Percentiles rank a stretch among this genome's conserved stretches.
Evolutionary conservation across 192 early-diverging fungal species (phyloP).

Genomic region (Coemansia sp.): DNA sequence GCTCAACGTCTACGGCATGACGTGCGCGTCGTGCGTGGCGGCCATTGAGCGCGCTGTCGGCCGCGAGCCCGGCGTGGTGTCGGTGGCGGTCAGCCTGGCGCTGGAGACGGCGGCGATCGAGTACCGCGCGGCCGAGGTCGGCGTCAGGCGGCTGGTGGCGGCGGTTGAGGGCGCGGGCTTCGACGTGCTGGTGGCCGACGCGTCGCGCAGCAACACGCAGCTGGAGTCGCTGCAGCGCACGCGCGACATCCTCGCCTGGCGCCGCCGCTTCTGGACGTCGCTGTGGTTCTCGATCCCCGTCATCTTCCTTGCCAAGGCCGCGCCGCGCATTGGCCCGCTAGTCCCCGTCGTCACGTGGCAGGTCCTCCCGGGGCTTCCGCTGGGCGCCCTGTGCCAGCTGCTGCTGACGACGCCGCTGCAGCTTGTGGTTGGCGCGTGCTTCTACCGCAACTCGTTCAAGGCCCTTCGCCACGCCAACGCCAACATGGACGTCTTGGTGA

Average conservation of each 20-base stretch:
- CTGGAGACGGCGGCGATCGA: constrained; percentile 72
- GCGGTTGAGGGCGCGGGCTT: constrained; percentile 81
- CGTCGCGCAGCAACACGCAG: constrained; percentile 67
- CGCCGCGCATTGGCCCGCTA: constrained; percentile 37
- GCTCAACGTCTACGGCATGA: constrained; percentile 95
- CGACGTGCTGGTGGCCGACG: constrained; percentile 66
- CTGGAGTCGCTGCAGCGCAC: constrained; percentile 84
- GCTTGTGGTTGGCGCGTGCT: constrained; percentile 80
- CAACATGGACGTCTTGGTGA: constrained; percentile 95
- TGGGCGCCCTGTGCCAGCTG: constrained; percentile 66
- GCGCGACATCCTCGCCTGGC: constrained; percentile 83
- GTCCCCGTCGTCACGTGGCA: constrained; percentile 22
- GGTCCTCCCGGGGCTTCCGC: constrained; percentile 63
- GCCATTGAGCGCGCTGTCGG: constrained; percentile 66
- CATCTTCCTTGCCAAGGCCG: constrained; percentile 60
- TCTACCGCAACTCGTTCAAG: constrained; percentile 76
- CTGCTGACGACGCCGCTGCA: constrained; percentile 88
- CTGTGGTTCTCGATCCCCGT: constrained; percentile 80
- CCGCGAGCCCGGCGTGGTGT: constrained; percentile 52
- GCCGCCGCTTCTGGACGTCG: constrained; percentile 61
- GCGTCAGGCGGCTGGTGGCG: constrained; percentile 77
- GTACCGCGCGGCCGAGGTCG: constrained; percentile 61
- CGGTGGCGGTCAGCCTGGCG: constrained; percentile 73
- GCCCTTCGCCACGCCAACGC: constrained; percentile 77
- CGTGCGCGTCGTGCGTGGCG: constrained; percentile 75